phyloP scores from a whole-genome alignment of 495 filamentous ascomycete genomes.

The Penicillium coffeae region DNA sequence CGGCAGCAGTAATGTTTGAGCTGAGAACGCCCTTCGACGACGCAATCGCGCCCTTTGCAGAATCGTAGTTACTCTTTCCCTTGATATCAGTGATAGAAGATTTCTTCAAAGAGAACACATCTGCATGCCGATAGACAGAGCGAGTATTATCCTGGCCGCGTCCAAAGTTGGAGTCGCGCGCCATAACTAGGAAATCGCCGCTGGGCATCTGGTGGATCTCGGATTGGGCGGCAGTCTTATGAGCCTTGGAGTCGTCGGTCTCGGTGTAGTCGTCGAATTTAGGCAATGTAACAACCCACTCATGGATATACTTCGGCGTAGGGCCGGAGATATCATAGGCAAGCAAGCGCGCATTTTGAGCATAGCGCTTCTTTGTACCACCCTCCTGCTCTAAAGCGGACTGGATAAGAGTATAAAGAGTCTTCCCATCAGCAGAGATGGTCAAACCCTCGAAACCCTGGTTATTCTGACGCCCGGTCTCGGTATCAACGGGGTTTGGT shows the following conservation, averaged over 20 bases:
- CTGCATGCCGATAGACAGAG: constrained; percentile 68
- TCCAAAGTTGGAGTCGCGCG: constrained; percentile 62
- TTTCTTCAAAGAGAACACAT: constrained; percentile 56
- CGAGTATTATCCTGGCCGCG: constrained; percentile 49
- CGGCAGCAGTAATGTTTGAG: constrained; percentile 53
- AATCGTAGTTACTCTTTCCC: constrained; percentile 49
- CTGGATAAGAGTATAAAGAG: constrained; percentile 66
- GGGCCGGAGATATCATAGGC: constrained; percentile 55
- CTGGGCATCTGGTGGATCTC: constrained; percentile 66
- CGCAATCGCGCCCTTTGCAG: constrained; percentile 46
- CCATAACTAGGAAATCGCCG: constrained; percentile 64
- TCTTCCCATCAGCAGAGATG: constrained; percentile 57
- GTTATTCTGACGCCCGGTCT: constrained; percentile 68
- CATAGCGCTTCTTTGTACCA: constrained; percentile 49
- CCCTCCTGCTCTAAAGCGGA: constrained; percentile 65
- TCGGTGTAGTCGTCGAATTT: constrained; percentile 46
- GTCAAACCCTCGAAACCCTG: constrained; percentile 76
- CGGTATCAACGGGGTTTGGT: constrained; percentile 52
- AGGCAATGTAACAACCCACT: constrained; percentile 69
- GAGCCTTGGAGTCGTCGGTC: constrained; percentile 22
- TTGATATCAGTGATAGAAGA: constrained; percentile 61
- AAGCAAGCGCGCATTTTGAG: constrained; percentile 56
- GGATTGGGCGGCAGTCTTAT: constrained; percentile 61
- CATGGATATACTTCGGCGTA: constrained; percentile 45
- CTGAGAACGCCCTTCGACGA: constrained; percentile 53